Evolutionary conservation across 1,139 yeast genomes (phyloP).

Genomic region (Hemisphaericaspora lyxosophila): DNA sequence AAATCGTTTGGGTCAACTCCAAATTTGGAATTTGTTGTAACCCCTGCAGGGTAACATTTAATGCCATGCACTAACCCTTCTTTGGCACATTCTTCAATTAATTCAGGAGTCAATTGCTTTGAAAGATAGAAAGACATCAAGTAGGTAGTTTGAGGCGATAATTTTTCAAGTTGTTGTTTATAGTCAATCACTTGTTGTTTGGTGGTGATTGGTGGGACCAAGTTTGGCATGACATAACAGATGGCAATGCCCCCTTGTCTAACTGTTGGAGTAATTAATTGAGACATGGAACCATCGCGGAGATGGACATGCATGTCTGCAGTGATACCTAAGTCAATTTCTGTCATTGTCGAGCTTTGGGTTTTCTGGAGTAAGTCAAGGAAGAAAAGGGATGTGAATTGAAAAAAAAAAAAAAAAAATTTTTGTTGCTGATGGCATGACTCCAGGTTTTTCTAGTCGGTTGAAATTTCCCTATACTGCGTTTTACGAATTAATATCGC

Average conservation of each 20-base stretch:
- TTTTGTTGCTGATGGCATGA: too few relatives aligned
- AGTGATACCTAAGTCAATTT: conserved; percentile 70
- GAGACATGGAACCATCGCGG: conserved; percentile 92
- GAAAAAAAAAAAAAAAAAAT: background rate
- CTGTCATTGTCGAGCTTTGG: conserved; percentile 17
- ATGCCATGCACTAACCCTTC: conserved; percentile 74
- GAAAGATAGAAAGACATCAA: conserved; percentile 87
- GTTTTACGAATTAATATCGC: too few relatives aligned
- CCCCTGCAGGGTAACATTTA: conserved; percentile 98
- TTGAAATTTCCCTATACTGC: too few relatives aligned
- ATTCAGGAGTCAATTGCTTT: conserved; percentile 78
- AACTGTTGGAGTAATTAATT: conserved; percentile 85
- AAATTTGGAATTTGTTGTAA: conserved; percentile 89
- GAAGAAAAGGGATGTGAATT: background rate
- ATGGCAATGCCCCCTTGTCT: conserved; percentile 87
- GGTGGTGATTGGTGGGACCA: conserved; percentile 90
- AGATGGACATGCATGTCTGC: conserved; percentile 97
- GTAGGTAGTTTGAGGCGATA: conserved; percentile 83
- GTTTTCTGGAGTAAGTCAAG: background rate
- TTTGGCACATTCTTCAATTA: conserved; percentile 76
- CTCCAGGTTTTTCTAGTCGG: too few relatives aligned
- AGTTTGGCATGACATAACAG: conserved; percentile 94
- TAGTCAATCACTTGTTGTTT: conserved; percentile 71
- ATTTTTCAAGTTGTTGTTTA: conserved; percentile 58
- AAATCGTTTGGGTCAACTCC: conserved; percentile 95